Base-by-base conservation (phyloP, 1,139 yeast species). In the Chernovozyma sophiae-reginae region DNA sequence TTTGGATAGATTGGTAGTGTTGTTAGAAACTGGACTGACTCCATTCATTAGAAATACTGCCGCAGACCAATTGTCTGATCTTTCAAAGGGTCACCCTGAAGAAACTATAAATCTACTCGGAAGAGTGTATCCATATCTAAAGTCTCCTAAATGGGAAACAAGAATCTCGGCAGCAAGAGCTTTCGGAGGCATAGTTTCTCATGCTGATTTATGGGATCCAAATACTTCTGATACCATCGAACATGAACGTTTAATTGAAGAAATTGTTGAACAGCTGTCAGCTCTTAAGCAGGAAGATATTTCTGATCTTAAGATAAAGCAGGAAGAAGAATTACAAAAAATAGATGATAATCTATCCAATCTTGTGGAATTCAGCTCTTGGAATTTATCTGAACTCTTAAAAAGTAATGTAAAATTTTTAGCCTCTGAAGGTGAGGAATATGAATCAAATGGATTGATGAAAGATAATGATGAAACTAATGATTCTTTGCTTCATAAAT, bases 141-240 rank as follows among this genome's bases (percentile, higher is more conserved):
- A 80, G 51, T 80, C 92, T 27, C 72, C 71, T 37, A 86, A 83
- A 62, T 94, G 99, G 99, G 98, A 94, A 58, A 90, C 98, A 0
- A 76, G 99, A 58, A 82, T 86, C 2, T 81, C 97, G 1, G 95
- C 98, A 1, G 97, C 97, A 1, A 68, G 90, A 42, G 98, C 98
- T 0, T 77, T 94, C 51, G 97, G 97, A 12, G 96, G 95, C 3
- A 89, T 94, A 26, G 94, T 89, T 6, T 76, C 79, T 37, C 82
- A 87, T 56, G 80, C 92, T 0, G 74, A 76, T 1, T 52, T 71
- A 28, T 94, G 97, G 97, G 87, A 87, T 52, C 98, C 98, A 2
- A 85, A 86, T 49, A 51, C 52, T 5, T 58, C 59, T n/a, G 58
- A 55, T 28, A 43, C 51, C 5, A 51, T 53, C 25, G 51, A 53